These are phyloP conservation scores for Aspergillus nidulans DNA, from an alignment of 495 filamentous ascomycete genomes.

Conservation along the genomic window DNA sequence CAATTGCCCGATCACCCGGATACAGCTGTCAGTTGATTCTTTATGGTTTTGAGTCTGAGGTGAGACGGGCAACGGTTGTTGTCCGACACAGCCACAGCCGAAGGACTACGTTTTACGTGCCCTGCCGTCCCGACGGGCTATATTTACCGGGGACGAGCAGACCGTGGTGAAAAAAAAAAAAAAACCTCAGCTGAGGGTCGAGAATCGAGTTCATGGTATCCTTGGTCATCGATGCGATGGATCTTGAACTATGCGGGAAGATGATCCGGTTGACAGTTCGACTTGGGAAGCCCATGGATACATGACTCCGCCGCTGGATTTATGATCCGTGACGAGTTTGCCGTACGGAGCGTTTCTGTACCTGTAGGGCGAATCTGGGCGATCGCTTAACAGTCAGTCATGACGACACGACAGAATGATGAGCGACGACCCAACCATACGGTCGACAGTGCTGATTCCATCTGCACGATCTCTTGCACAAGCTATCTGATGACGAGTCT, in stretches of 20 bases:
- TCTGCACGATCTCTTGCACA: neutral
- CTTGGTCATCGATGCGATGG: neutral
- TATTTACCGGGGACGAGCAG: too few species aligned
- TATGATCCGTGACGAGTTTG: neutral
- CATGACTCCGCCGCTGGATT: neutral
- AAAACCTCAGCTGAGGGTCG: too few species aligned
- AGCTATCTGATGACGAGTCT: neutral
- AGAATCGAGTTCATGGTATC: neutral
- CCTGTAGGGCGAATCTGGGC: too few species aligned
- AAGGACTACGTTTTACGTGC: neutral
- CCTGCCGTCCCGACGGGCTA: neutral
- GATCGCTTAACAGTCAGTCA: neutral
- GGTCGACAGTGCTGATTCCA: neutral
- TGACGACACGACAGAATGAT: neutral
- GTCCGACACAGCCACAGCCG: neutral
- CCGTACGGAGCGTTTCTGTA: too few species aligned
- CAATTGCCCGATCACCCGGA: too few species aligned
- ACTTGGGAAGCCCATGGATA: neutral
- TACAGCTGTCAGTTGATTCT: neutral
- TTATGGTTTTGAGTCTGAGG: neutral
- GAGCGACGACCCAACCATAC: neutral
- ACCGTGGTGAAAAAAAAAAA: too few species aligned
- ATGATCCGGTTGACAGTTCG: neutral
- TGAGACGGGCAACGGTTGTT: neutral
- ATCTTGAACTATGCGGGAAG: neutral